Base-by-base conservation (phyloP, 192 early-diverging fungal genomes). In the Backusella macrospora region DNA sequence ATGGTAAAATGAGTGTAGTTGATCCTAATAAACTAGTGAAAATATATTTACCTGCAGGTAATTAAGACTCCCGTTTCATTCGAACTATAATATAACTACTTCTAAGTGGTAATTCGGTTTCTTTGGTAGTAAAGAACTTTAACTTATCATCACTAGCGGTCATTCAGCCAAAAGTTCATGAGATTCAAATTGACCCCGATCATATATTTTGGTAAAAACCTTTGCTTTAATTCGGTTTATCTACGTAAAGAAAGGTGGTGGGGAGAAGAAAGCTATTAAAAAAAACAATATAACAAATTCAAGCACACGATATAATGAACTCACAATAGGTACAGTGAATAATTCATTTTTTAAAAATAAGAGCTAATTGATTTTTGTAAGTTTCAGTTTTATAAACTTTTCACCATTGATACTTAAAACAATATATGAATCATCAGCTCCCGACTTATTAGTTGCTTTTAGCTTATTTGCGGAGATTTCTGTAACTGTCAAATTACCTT, bases 141-240 rank as follows among this genome's bases (percentile, higher is more conserved):
- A 81, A 26, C 6, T 73, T 70, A 38, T 34, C 38, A 16, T 76
- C 72, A 9, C 78, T 74, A 8, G 78, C 2, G 29, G 29, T 34
- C 29, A 81, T 5, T 73, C 63, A 45, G 87, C 91, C 12, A 95
- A 76, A 46, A 85, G 80, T 39, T 82, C 85, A 72, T 87, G 80
- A 16, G 83, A 79, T 44, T 85, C 86, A 43, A 95, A 75, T 81
- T 91, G 87, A 74, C 93, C 90, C 92, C 92, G 93, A 79, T 95
- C 93, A 70, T 81, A 93, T 6, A 93, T 81, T 38, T 91, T 86
- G 8, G 91, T 82, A 37, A 76, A 70, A 71, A 93, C 82, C 39
- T 85, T 80, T 5, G 90, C 80, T 52, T 82, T 83, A 13, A 72
- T 83, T 34, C 92, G 84, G 10, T 79, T 46, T 13, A 16, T 79